A percentile compares a stretch with the other conserved stretches of the same genome.
Evolutionary conservation across 2,329 filamentous ascomycete genomes (phyloP).

Genomic region (Calonectria montana): DNA sequence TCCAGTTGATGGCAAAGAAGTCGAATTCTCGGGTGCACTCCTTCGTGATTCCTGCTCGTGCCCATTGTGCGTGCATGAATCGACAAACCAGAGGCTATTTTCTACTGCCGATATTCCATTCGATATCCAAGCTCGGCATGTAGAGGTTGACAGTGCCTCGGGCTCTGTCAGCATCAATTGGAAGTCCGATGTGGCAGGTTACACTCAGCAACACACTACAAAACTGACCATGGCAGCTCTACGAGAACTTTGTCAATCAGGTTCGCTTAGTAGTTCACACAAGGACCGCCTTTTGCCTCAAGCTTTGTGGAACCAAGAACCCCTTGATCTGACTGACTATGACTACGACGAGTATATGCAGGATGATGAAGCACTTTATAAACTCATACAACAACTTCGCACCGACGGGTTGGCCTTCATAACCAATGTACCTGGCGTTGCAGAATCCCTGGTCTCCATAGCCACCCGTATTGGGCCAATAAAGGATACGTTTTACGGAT

Average conservation of each 20-base stretch:
- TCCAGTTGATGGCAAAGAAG: background rate
- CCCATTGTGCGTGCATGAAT: background rate
- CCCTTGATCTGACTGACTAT: background rate
- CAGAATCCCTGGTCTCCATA: background rate
- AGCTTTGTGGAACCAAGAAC: background rate
- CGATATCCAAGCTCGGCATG: background rate
- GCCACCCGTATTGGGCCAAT: background rate
- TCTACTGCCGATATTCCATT: background rate
- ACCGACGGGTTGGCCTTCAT: background rate
- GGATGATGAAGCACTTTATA: background rate
- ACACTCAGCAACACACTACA: background rate
- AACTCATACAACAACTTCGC: background rate
- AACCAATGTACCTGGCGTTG: background rate
- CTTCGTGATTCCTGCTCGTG: background rate
- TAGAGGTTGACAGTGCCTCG: background rate
- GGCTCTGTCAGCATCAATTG: background rate
- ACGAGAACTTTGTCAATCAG: background rate
- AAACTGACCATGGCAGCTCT: background rate
- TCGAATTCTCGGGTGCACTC: background rate
- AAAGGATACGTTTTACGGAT: background rate
- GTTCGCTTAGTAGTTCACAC: background rate
- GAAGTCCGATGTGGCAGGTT: background rate
- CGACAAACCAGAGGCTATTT: background rate
- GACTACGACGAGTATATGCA: background rate
- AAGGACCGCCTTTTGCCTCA: background rate